Base-by-base conservation (phyloP, 2,329 filamentous ascomycete genomes). In the Calonectria leucothoes region DNA sequence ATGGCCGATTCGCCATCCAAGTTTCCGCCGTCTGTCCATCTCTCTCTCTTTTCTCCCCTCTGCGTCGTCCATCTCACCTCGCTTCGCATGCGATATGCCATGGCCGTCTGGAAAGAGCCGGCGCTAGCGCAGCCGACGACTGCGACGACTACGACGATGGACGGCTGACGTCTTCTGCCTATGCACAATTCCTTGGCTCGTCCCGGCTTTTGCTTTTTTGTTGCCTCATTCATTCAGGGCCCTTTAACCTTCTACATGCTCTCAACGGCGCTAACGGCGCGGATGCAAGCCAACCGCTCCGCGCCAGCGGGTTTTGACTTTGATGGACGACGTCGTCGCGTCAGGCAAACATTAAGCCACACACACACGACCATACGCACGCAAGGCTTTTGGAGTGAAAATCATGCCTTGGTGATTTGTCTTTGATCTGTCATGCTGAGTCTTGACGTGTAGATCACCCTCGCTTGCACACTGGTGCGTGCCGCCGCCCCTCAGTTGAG, bases 121-220 rank as follows among this genome's bases (percentile, higher is more conserved):
- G 73, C 77, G 75, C 77, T 75, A 78, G 67, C 37, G 69, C 48
- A 71, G 77, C 75, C 71, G 20, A 17, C 35, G 35, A n/a, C n/a
- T n/a, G n/a, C n/a, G n/a, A n/a, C n/a, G n/a, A n/a, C n/a, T n/a
- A n/a, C n/a, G n/a, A n/a, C n/a, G n/a, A n/a, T n/a, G n/a, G n/a
- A 20, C 12, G 55, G 11, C n/a, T 45, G 42, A 45, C 42, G 42
- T 45, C 42, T n/a, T 23, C 42, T 45, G n/a, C n/a, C 20, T 17
- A 42, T 6, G 10, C 42, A n/a, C 39, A 8, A 4, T 27, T 39
- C 25, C 33, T 37, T 37, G 55, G 23, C 49, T 10, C 27, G 2
- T 33, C 33, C 29, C 37, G 17, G 6, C 15, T 27, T 39, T 61
- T 61, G 55, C 55, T 61, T 61, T 52, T 61, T 39, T 61, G 52